Percentiles rank a stretch among this genome's conserved stretches.
These are phyloP conservation scores for Boletus sp. DNA, from an alignment of 768 basidiomycete species.

Conservation along the genomic window DNA sequence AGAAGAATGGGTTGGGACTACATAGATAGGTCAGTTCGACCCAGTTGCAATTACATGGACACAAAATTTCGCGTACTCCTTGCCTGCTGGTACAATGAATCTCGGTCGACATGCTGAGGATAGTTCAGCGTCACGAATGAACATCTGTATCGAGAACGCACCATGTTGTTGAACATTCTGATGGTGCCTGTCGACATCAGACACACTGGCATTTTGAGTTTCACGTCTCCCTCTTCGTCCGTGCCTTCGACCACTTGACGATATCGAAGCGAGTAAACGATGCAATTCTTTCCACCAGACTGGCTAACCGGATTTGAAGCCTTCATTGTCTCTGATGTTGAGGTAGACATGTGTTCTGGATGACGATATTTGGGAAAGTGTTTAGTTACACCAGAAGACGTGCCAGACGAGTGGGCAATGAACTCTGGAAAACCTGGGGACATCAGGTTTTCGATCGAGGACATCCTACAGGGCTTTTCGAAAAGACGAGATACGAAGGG, in stretches of 20 bases:
- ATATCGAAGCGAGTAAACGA: constrained; percentile 23
- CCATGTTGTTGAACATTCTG: constrained; percentile 23
- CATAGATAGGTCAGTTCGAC: not conserved
- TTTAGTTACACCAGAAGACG: constrained; percentile 15
- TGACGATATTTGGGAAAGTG: constrained; percentile 23
- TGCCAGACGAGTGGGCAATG: constrained; percentile 22
- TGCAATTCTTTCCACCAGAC: constrained; percentile 16
- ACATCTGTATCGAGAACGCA: not conserved
- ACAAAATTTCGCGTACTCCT: constrained; percentile 4
- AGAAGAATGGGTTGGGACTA: constrained; percentile 16
- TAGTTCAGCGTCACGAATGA: not conserved
- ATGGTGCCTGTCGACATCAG: constrained; percentile 23
- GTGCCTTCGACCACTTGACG: constrained; percentile 11
- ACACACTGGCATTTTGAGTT: constrained; percentile 14
- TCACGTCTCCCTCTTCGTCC: constrained; percentile 8
- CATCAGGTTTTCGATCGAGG: constrained; percentile 22
- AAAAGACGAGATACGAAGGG: constrained; percentile 21
- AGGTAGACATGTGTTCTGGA: constrained; percentile 19
- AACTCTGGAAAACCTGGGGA: constrained; percentile 22
- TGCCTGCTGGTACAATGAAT: constrained; percentile 1
- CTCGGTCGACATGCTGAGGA: constrained; percentile 15
- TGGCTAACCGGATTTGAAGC: constrained; percentile 8
- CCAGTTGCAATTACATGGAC: too few species aligned
- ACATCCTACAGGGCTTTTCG: constrained; percentile 19
- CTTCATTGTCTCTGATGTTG: constrained; percentile 10